Percentiles rank a stretch among this genome's conserved stretches.
These are phyloP conservation scores for Cyberlindnera veronae DNA, from an alignment of 805 yeast genomes.

Conservation along the genomic window DNA sequence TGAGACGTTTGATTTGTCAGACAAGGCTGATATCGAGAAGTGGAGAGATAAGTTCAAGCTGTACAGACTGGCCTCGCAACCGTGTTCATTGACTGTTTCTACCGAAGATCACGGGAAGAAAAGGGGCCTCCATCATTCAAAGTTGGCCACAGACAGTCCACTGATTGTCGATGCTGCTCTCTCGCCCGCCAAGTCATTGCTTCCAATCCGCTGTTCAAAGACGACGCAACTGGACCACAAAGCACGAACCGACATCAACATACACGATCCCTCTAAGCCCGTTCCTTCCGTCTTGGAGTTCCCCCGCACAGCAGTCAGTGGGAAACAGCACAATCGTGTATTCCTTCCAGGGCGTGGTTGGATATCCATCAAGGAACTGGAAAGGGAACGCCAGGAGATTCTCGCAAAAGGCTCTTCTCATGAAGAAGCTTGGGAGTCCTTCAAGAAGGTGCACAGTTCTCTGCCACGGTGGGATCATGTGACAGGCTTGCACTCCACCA, in stretches of 20 bases:
- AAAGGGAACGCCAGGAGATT: constrained; percentile 17
- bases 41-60: constrained; percentile 12
- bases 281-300: constrained; percentile 23
- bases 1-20: constrained; percentile 11
- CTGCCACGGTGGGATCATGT: too few relatives aligned
- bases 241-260: constrained; percentile 23
- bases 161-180: too few relatives aligned
- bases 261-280: constrained; percentile 20
- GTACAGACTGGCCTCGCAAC: too few relatives aligned
- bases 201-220: too few relatives aligned
- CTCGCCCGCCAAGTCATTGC: too few relatives aligned
- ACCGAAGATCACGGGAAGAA: too few relatives aligned
- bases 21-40: constrained; percentile 4
- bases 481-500: too few relatives aligned
- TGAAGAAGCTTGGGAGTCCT: too few relatives aligned
- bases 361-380: constrained; percentile 32
- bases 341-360: constrained; percentile 51
- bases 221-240: too few relatives aligned
- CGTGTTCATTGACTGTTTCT: too few relatives aligned
- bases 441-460: too few relatives aligned
- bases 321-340: constrained; percentile 38
- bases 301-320: constrained; percentile 34
- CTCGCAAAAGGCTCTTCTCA: constrained; percentile 27
- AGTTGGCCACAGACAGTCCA: not conserved
- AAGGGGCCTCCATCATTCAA: too few relatives aligned